Percentiles rank a stretch among this genome's conserved stretches.
These are phyloP conservation scores for Acanthamoeba quina DNA, from an alignment of 208 protist species.

Conservation along the genomic window DNA sequence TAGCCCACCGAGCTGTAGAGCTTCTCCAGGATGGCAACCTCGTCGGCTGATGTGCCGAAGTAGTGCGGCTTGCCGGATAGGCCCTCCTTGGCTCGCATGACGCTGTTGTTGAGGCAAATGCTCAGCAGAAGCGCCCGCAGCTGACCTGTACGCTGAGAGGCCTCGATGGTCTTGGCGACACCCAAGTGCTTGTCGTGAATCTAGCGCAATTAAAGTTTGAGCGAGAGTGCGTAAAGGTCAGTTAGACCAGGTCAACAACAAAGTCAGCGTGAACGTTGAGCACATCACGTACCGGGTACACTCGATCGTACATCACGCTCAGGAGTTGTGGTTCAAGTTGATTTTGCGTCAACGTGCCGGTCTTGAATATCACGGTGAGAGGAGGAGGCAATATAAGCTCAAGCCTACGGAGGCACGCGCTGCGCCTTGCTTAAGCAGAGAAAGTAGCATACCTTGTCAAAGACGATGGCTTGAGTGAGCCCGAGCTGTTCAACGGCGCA, in stretches of 20 bases:
- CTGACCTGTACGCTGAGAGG: background rate
- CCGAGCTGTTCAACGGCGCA: conserved; percentile 72
- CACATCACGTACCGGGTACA: conserved; percentile 11
- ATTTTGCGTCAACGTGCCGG: conserved; percentile 70
- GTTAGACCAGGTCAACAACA: background rate
- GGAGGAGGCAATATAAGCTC: background rate
- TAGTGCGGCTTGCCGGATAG: conserved; percentile 22
- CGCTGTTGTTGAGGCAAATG: conserved; percentile 70
- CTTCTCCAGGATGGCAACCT: conserved; percentile 69
- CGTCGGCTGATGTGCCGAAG: conserved; percentile 73
- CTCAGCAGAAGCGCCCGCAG: conserved; percentile 40
- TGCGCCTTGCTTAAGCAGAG: background rate
- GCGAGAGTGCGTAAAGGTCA: background rate
- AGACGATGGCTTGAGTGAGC: conserved; percentile 66
- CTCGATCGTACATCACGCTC: conserved; percentile 61
- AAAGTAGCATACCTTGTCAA: conserved; percentile 55
- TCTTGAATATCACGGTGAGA: background rate
- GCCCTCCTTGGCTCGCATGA: conserved; percentile 61
- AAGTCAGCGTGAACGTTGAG: background rate
- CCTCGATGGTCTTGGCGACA: background rate
- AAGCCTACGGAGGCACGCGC: background rate
- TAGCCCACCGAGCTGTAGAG: conserved; percentile 61
- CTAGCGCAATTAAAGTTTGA: conserved; percentile 3
- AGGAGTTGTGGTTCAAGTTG: conserved; percentile 62
- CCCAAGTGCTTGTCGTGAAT: conserved; percentile 72